A percentile compares a stretch with the other conserved stretches of the same genome.
Conservation (phyloP, 2,329 filamentous ascomycete genomes). For the Microdochium bolleyi region DNA sequence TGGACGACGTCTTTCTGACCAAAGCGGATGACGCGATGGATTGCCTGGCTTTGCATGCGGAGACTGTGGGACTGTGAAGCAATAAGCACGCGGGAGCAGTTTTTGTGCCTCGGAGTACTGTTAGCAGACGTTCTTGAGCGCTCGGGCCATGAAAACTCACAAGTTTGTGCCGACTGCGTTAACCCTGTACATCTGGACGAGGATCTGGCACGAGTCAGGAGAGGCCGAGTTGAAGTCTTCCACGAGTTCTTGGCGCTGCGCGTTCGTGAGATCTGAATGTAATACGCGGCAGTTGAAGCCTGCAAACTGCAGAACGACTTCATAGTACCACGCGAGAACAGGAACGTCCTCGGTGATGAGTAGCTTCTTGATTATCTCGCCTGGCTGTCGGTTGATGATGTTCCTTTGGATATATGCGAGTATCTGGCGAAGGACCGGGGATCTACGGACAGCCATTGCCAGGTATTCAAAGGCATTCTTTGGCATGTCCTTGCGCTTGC, state of each 20-base stretch:
- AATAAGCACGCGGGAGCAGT: conserved; percentile 16
- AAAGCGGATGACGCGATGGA: conserved; percentile 19
- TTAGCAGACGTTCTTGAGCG: background rate
- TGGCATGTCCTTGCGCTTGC: conserved; percentile 5
- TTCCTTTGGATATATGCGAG: conserved; percentile 14
- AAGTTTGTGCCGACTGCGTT: conserved; percentile 14
- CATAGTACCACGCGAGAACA: conserved; percentile 20
- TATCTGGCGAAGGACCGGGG: conserved; percentile 17
- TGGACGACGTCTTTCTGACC: conserved; percentile 15
- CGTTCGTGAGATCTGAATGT: conserved; percentile 10
- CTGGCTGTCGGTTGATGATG: conserved; percentile 6
- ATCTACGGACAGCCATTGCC: conserved; percentile 12
- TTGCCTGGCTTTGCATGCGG: conserved; percentile 15
- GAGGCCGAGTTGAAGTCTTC: conserved; percentile 13
- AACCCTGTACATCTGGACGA: conserved; percentile 21
- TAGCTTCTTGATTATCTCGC: conserved; percentile 15
- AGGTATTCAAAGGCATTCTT: conserved; percentile 12
- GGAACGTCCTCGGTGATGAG: conserved; percentile 15
- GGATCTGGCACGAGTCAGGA: conserved; percentile 13
- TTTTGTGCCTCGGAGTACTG: conserved; percentile 12
- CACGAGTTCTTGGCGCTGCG: conserved; percentile 13
- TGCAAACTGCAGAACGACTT: conserved; percentile 17
- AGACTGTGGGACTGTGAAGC: conserved; percentile 16
- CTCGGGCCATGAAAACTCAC: no score
- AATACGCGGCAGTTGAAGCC: conserved; percentile 16